phyloP scores from a whole-genome alignment of 2,329 filamentous ascomycete species.

The Biscogniauxia sp. region DNA sequence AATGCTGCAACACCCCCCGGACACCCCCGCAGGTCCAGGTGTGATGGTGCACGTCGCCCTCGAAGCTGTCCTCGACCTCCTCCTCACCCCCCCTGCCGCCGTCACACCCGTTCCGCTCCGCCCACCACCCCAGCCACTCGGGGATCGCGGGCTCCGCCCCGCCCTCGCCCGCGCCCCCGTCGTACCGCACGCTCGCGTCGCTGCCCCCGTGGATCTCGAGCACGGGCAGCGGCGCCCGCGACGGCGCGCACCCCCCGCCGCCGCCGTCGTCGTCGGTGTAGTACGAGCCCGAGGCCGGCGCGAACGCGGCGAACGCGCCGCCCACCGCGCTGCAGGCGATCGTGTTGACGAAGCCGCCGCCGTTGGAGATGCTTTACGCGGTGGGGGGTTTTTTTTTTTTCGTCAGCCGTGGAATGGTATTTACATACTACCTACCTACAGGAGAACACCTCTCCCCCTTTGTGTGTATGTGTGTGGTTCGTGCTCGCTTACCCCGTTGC shows the following conservation, averaged over 20 bases:
- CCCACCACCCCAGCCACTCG: conserved; percentile 42
- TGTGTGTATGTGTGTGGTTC: too few relatives aligned
- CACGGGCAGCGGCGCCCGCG: conserved; percentile 38
- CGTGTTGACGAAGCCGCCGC: conserved; percentile 46
- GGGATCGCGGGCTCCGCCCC: conserved; percentile 40
- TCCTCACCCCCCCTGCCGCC: conserved; percentile 34
- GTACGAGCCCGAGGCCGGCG: conserved; percentile 44
- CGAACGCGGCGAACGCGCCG: conserved; percentile 43
- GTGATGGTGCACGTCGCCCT: conserved; percentile 41
- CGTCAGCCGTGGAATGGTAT: background rate
- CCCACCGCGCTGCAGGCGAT: conserved; percentile 44
- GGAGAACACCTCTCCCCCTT: too few relatives aligned
- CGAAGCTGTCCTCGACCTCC: conserved; percentile 32
- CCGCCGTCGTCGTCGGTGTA: conserved; percentile 40
- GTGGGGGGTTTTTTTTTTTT: background rate
- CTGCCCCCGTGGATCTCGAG: conserved; percentile 45
- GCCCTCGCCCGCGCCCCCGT: conserved; percentile 42
- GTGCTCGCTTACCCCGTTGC: conserved; percentile 36
- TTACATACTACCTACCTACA: too few relatives aligned
- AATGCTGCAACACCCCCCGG: conserved; percentile 41
- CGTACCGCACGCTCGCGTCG: conserved; percentile 43
- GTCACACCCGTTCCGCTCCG: conserved; percentile 38
- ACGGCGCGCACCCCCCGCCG: conserved; percentile 36
- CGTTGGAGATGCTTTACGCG: conserved; percentile 44
- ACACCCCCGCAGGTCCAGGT: conserved; percentile 40